Percentiles rank a stretch among this genome's conserved stretches.
Conservation (phyloP, 2,329 filamentous ascomycete species). For the Orbilia oligospora region DNA sequence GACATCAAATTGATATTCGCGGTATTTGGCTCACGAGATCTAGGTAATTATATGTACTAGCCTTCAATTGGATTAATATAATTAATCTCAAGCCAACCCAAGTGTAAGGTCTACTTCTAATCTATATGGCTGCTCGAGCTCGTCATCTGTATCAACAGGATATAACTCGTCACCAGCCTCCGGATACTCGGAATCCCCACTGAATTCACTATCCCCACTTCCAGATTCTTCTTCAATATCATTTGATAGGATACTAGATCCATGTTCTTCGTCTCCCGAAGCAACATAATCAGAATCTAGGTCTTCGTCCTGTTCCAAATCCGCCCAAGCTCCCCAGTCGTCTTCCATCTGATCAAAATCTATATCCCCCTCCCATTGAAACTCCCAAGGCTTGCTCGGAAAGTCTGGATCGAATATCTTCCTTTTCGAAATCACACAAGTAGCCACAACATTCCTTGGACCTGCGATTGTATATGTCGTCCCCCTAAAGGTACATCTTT, state of each 20-base stretch:
- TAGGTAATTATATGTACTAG: no score
- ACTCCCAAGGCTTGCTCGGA: neutral
- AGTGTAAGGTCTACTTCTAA: neutral
- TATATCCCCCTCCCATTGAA: slow-evolving; percentile 4
- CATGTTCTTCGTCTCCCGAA: neutral
- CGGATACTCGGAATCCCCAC: slow-evolving; percentile 6
- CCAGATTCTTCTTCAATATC: neutral
- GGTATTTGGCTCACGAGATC: no score
- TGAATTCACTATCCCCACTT: neutral
- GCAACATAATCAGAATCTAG: slow-evolving; percentile 1
- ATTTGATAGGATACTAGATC: neutral
- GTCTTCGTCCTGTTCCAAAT: neutral
- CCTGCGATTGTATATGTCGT: neutral
- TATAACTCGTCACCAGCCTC: slow-evolving; percentile 5
- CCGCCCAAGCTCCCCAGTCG: neutral
- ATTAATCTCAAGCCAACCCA: neutral
- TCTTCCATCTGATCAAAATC: slow-evolving; percentile 7
- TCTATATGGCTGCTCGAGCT: neutral
- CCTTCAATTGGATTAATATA: neutral
- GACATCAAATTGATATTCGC: neutral
- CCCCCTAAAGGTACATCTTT: neutral
- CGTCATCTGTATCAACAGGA: neutral
- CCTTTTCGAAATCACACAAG: neutral
- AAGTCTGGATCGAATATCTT: neutral
- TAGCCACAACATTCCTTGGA: neutral